Base-by-base conservation (phyloP, 164 flowering plant genomes). In the Kingdonia uniflora region DNA sequence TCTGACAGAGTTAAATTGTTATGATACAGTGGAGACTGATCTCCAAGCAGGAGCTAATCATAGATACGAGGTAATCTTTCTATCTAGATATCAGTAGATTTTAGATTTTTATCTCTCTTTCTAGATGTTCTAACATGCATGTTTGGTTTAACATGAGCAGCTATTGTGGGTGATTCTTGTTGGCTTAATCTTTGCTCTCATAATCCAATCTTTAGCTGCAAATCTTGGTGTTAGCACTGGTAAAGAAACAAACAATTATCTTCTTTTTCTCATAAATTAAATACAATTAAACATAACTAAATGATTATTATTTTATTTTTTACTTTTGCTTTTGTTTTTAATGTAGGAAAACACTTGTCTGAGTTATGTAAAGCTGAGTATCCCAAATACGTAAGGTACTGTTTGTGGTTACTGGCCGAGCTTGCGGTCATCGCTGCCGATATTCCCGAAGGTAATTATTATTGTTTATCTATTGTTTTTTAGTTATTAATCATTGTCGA, bases 141-240 rank as follows among this genome's bases (percentile, higher is more conserved):
- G 24, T 23, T 45, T 14, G 19, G 12, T 50, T 23, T 14, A 16
- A 16, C 1, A 39, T 39, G 42, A 22, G 4, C 86, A 87, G 98
- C 73, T 92, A 15, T 65, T 92, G 12, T 92, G 99, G 99, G 82
- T 92, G 50, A 61, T 88, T 19, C 81, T 92, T 1, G 68, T 88
- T 25, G 96, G 94, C 24, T 42, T 85, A 58, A 51, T 84, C 6
- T 85, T 85, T 42, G 95, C 95, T 21, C 81, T 91, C 54, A 78
- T 87, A n/a, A 85, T 88, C 43, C 96, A 88, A 43, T 82, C 96
- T 0, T 76, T 88, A 1, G 90, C 96, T 17, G 96, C 96, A 0
- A 92, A 87, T 63, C 79, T 92, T 17, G 98, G 98, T 12, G 95
- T 92, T 14, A 58, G 73, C 59, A 88, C 94, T 0, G 96, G 98